Percentiles rank a stretch among this genome's conserved stretches.
Evolutionary conservation across 169 alveolate species (phyloP).

Genomic region (Plasmodium blacklocki): DNA sequence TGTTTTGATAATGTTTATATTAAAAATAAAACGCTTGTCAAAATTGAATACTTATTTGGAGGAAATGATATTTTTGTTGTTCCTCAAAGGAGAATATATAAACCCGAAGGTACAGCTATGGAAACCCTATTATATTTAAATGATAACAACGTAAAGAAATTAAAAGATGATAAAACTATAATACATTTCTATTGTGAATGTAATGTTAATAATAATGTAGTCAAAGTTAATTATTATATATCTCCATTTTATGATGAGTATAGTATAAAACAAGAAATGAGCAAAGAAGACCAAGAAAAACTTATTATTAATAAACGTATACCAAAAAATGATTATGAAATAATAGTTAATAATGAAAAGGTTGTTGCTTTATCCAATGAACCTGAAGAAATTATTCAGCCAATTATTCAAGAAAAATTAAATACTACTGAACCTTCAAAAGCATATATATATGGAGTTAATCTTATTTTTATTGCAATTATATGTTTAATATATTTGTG

Average conservation of each 20-base stretch:
- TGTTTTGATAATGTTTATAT: constrained; percentile 33
- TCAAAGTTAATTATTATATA: constrained; percentile 29
- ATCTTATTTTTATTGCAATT: too few species aligned
- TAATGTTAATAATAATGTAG: not conserved
- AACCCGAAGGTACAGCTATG: not conserved
- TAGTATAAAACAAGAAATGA: constrained; percentile 4
- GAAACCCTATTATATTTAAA: constrained; percentile 26
- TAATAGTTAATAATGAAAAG: too few species aligned
- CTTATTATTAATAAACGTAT: too few species aligned
- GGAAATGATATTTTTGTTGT: constrained; percentile 33
- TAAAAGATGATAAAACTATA: constrained; percentile 17
- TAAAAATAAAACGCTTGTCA: not conserved
- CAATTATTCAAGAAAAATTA: too few species aligned
- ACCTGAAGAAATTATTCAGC: too few species aligned
- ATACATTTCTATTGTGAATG: constrained; percentile 31
- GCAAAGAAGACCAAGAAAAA: not conserved
- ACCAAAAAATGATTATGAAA: too few species aligned
- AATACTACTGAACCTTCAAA: too few species aligned
- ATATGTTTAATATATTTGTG: too few species aligned
- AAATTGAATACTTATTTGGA: constrained; percentile 14
- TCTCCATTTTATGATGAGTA: constrained; percentile 13
- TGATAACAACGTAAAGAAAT: constrained; percentile 15
- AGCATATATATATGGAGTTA: too few species aligned
- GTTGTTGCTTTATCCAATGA: too few species aligned
- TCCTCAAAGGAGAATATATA: constrained; percentile 3